phyloP scores from a whole-genome alignment of 1,284 basidiomycete genomes.

The Butyriboletus regius region DNA sequence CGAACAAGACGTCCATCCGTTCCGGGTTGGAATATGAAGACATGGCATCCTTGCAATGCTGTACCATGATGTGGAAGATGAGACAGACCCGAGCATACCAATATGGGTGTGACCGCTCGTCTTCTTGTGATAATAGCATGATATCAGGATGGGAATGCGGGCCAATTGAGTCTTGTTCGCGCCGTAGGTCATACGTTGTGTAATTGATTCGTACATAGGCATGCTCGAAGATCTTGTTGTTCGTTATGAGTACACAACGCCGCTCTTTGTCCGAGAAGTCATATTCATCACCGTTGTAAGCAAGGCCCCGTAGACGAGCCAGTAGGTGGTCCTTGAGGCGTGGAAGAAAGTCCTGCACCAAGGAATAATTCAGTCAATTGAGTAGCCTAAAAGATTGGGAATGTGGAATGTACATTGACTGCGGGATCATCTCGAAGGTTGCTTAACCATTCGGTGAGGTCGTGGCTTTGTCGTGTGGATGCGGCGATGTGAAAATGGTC shows the following conservation, averaged over 20 bases:
- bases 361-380: background rate
- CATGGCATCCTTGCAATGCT: background rate
- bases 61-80: constrained; percentile 21
- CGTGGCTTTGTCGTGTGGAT: background rate
- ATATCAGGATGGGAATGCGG: constrained; percentile 3
- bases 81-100: constrained; percentile 26
- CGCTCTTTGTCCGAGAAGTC: background rate
- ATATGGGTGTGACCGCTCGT: constrained; percentile 22
- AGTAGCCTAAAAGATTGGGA: too few relatives aligned
- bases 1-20: too few relatives aligned
- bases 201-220: constrained; percentile 19
- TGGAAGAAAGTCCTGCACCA: background rate
- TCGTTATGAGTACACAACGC: background rate
- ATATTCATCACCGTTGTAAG: background rate
- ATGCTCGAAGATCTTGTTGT: constrained; percentile 9
- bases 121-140: constrained; percentile 13
- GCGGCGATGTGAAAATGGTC: background rate
- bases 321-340: background rate
- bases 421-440: background rate
- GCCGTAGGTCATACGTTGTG: constrained; percentile 27
- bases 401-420: too few relatives aligned
- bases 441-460: background rate
- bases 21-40: too few relatives aligned
- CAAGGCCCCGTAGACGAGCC: background rate
- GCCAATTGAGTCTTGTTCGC: constrained; percentile 25